Conservation (phyloP, 2,329 filamentous ascomycete species). For the Phaeosphaeriaceae sp. region DNA sequence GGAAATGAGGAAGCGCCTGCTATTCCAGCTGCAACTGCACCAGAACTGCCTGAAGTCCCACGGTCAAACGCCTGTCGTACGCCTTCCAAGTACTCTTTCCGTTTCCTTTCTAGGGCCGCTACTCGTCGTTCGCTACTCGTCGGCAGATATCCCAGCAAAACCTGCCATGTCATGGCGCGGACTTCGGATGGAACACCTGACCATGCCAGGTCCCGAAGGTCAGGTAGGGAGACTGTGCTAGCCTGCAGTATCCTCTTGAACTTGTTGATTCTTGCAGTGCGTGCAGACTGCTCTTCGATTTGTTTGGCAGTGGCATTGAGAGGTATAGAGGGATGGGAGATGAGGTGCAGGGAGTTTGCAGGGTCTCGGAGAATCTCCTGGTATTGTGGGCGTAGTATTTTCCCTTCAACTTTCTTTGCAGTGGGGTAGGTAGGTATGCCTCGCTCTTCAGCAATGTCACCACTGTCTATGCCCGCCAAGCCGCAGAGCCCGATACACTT, state of each 20-base stretch:
- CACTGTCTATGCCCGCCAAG: conserved; percentile 74
- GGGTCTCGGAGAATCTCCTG: conserved; percentile 89
- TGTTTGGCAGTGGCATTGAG: conserved; percentile 80
- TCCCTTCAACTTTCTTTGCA: conserved; percentile 87
- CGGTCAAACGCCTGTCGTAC: conserved; percentile 72
- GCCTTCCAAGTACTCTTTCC: conserved; percentile 95
- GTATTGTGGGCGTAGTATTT: conserved; percentile 95
- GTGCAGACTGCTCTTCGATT: conserved; percentile 81
- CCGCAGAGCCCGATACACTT: conserved; percentile 29
- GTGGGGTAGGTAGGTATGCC: conserved; percentile 83
- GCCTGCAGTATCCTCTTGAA: conserved; percentile 96
- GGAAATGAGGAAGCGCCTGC: conserved; percentile 51
- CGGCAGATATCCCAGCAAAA: conserved; percentile 91
- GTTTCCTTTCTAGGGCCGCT: conserved; percentile 87
- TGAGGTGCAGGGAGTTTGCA: conserved; percentile 92
- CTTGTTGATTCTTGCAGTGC: conserved; percentile 95
- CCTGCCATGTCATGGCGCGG: conserved; percentile 98
- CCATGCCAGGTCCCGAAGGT: conserved; percentile 88
- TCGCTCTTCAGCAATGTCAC: conserved; percentile 91
- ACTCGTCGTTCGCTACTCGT: conserved; percentile 95
- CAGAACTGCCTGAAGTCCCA: conserved; percentile 51
- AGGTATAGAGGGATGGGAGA: conserved; percentile 80
- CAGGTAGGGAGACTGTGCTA: conserved; percentile 83
- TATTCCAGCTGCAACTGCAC: conserved; percentile 59
- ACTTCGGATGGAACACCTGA: conserved; percentile 94